Base-by-base conservation (phyloP, 768 basidiomycete genomes). In the Mrakia frigida region DNA sequence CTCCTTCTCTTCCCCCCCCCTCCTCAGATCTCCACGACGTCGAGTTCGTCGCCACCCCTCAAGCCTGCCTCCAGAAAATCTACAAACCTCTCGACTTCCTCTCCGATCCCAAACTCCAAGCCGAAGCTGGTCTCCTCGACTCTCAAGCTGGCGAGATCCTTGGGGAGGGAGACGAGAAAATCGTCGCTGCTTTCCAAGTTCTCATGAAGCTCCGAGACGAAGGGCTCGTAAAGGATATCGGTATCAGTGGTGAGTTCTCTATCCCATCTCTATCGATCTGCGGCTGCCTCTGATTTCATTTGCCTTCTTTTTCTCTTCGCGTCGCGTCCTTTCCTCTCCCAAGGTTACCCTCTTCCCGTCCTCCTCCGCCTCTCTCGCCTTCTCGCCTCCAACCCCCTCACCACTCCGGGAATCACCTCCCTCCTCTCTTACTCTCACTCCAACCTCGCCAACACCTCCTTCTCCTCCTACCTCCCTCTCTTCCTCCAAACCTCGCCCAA, bases 381-480 rank as follows among this genome's bases (percentile, higher is more conserved):
- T 35, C 75, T 80, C 59, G 74, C 76, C 0, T 52, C 78, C 65
- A 67, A 71, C 9, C 37, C 67, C 10, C 68, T 76, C 7, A 73
- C 73, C 25, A 76, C 75, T 35, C 81, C 81, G 0, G 67, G 61
- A 63, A 63, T 82, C 25, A 81, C 83, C 60, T 79, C 83, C 18
- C 76, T 84, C 74, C 82, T 83, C 65, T 81, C 81, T 13, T 84
- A 83, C 78, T 79, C 80, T 6, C 83, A 84, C 73, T 80, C 82
- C 46, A 84, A 82, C 37, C 74, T 84, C 37, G 80, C 80, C 46
- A 83, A 82, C 75, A 65, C 76, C 6, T 68, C 80, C 0, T 78
- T 84, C 33, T 33, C 73, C 3, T 67, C 78, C n/a, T 84, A 80
- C 74, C 68, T 82, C 25, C 78, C 76, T 6, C 78, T 79, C 46